These are phyloP conservation scores for Cyberlindnera petersonii DNA, from an alignment of 805 yeast genomes.

Conservation along the genomic window DNA sequence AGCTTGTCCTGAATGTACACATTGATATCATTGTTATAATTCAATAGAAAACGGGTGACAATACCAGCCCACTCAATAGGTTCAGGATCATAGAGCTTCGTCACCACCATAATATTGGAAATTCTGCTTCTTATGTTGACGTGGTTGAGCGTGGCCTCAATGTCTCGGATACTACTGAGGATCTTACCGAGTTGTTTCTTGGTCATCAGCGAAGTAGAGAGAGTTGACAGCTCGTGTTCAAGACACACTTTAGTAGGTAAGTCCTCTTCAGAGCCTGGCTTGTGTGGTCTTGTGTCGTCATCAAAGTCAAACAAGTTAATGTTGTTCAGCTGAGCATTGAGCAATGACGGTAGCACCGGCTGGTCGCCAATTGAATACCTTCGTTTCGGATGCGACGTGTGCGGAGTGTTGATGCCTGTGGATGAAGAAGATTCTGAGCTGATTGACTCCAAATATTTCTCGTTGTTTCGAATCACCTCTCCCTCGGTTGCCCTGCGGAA, in stretches of 20 bases:
- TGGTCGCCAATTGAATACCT: slow-evolving; percentile 24
- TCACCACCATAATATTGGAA: slow-evolving; percentile 27
- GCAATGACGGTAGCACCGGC: slow-evolving; percentile 24
- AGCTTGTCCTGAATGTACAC: slow-evolving; percentile 24
- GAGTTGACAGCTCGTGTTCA: slow-evolving; percentile 15
- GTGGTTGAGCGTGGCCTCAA: slow-evolving; percentile 29
- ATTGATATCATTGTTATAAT: slow-evolving; percentile 15
- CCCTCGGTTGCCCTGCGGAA: slow-evolving; percentile 9
- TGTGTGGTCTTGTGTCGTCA: slow-evolving; percentile 5
- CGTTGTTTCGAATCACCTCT: slow-evolving; percentile 12
- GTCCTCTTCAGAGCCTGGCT: slow-evolving; percentile 7
- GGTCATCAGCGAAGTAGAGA: slow-evolving; percentile 25
- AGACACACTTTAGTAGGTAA: slow-evolving; percentile 12
- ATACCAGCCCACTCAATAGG: slow-evolving; percentile 28
- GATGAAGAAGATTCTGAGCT: slow-evolving; percentile 11
- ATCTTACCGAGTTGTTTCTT: slow-evolving; percentile 27
- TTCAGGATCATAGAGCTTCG: slow-evolving; percentile 30
- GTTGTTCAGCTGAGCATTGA: slow-evolving; percentile 28
- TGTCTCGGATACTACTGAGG: slow-evolving; percentile 28
- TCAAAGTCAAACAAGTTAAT: slow-evolving; percentile 23
- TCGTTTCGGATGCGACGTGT: slow-evolving; percentile 2
- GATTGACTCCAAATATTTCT: slow-evolving; percentile 20
- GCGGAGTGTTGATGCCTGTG: slow-evolving; percentile 11
- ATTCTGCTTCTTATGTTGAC: slow-evolving; percentile 28
- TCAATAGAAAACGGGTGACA: slow-evolving; percentile 23